These are phyloP conservation scores for Symbiodinium natans DNA, from an alignment of 73 alveolate genomes.

Conservation along the genomic window DNA sequence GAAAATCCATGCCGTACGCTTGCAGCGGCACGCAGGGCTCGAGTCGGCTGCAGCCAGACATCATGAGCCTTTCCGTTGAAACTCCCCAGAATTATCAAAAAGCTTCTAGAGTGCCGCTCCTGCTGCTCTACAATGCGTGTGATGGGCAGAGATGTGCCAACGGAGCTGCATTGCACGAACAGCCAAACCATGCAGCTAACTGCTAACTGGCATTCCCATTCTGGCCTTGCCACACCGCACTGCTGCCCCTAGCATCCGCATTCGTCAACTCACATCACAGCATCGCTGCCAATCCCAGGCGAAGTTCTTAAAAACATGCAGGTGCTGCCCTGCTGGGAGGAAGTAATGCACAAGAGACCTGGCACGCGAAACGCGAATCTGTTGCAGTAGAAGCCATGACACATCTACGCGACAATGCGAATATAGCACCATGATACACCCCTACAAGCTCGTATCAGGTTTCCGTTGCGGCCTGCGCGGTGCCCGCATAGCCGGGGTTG, in stretches of 20 bases:
- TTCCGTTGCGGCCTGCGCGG: slow-evolving; percentile 25
- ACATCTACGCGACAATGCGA: too few species aligned
- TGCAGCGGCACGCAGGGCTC: slow-evolving; percentile 81
- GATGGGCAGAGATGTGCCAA: too few species aligned
- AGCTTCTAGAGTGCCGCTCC: too few species aligned
- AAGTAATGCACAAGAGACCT: background rate
- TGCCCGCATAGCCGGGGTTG: slow-evolving; percentile 90
- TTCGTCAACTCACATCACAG: too few species aligned
- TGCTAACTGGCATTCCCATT: background rate
- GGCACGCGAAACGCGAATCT: too few species aligned
- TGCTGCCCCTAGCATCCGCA: slow-evolving; percentile 4
- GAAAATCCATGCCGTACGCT: slow-evolving; percentile 16
- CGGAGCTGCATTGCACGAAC: too few species aligned
- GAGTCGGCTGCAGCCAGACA: slow-evolving; percentile 84
- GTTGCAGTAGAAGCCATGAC: too few species aligned
- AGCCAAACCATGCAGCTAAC: background rate
- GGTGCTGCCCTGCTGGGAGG: background rate
- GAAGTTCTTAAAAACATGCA: background rate
- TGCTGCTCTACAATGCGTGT: too few species aligned
- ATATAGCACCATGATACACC: too few species aligned
- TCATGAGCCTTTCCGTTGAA: slow-evolving; percentile 31
- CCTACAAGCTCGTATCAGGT: too few species aligned
- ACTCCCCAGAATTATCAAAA: too few species aligned
- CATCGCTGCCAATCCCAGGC: too few species aligned
- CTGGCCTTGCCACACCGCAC: background rate